A percentile compares a stretch with the other conserved stretches of the same genome.
Evolutionary conservation across 2,329 filamentous ascomycete species (phyloP).

Genomic region (Cercospora sp.): DNA sequence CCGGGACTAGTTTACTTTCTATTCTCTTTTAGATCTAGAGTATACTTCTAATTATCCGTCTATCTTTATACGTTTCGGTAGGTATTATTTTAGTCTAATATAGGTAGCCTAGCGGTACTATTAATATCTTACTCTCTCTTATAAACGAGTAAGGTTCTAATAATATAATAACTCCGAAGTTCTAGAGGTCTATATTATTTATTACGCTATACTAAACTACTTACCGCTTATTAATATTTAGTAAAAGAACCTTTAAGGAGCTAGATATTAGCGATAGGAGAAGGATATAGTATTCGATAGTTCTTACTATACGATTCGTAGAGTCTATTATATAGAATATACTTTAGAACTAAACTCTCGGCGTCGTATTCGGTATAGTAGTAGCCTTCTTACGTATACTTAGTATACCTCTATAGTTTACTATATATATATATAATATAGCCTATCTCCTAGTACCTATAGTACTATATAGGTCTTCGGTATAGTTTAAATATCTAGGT

Average conservation of each 20-base stretch:
- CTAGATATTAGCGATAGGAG: background rate
- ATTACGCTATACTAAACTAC: background rate
- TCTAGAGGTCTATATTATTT: background rate
- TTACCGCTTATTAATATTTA: background rate
- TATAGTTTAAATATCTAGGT: background rate
- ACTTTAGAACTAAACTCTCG: background rate
- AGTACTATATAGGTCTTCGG: background rate
- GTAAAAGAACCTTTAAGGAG: background rate
- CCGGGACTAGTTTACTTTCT: too few relatives aligned
- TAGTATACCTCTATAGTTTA: background rate
- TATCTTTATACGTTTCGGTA: too few relatives aligned
- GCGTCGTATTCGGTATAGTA: background rate
- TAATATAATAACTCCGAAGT: background rate
- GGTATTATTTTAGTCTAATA: too few relatives aligned
- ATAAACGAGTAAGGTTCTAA: background rate
- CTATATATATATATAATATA: background rate
- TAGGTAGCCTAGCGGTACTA: too few relatives aligned
- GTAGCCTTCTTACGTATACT: background rate
- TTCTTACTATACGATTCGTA: background rate
- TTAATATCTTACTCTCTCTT: background rate
- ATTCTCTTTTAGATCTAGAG: too few relatives aligned
- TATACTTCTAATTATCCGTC: too few relatives aligned
- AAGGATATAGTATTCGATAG: background rate
- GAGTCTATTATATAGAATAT: background rate
- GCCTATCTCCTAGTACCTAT: background rate